Conservation (phyloP, 306 rosid species). For the Trifolium subterraneum region DNA sequence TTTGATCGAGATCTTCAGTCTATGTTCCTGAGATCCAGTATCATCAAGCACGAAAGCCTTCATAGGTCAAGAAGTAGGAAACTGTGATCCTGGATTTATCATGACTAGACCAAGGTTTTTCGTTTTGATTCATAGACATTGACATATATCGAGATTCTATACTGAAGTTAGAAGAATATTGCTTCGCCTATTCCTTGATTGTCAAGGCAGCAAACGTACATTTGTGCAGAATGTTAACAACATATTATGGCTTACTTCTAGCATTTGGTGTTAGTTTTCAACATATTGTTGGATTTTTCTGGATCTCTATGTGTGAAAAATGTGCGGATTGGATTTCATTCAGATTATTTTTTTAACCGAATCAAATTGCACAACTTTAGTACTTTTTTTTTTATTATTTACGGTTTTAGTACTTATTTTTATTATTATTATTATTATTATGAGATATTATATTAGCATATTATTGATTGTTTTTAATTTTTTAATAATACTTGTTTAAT, state of each 20-base stretch:
- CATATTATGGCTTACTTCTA: slow-evolving; percentile 29
- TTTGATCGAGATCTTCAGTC: slow-evolving; percentile 83
- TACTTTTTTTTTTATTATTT: neutral
- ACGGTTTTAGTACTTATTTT: no score
- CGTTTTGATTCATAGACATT: neutral
- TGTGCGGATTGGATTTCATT: neutral
- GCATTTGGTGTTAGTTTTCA: neutral
- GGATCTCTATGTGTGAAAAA: neutral
- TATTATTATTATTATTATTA: no score
- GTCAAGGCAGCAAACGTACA: slow-evolving; percentile 40
- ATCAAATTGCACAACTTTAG: neutral
- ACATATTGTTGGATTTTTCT: neutral
- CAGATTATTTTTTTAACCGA: neutral
- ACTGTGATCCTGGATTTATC: slow-evolving; percentile 44
- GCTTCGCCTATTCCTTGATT: slow-evolving; percentile 38
- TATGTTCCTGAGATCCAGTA: slow-evolving; percentile 85
- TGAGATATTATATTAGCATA: no score
- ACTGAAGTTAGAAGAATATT: slow-evolving; percentile 29
- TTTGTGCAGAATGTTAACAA: slow-evolving; percentile 40
- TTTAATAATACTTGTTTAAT: no score
- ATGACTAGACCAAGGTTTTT: neutral
- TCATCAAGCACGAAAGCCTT: slow-evolving; percentile 74
- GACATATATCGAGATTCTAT: neutral
- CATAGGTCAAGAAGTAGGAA: slow-evolving; percentile 51
- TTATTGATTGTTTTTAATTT: no score